Evolutionary conservation across 495 filamentous ascomycete species (phyloP), one percentile per base, ranked within the genome.

Genomic region (Penicillium ochrochloron): DNA sequence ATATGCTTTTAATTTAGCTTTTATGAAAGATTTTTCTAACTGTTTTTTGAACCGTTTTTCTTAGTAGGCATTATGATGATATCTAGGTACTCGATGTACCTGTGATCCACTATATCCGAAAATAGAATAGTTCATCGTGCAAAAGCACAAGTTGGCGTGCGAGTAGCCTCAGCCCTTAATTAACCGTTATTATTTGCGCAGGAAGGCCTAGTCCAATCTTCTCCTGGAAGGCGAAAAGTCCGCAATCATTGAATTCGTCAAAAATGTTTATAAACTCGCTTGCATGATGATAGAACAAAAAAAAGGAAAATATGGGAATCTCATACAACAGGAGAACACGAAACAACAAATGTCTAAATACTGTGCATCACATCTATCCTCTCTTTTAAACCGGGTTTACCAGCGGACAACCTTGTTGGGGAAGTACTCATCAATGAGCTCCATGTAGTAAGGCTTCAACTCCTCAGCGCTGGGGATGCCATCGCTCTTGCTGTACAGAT

Each of bases 401-500:
- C 92, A 95, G 77, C 83, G 87, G 68, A 96, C 82, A 31, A 89
- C 81, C 82, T 83, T 89, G 59, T 87, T 81, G 19, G 91, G 90
- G 73, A 95, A 95, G 72, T 87, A 95, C 79, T 94, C 91, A 57
- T 94, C 85, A 65, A 96, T 93, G 41, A 95, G 83, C 60, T 92
- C 91, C 69, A 90, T 66, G 66, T 95, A 96, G 73, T 96, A 96
- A 7, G 88, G 89, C 88, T 89, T 67, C 35, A 72, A 75, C 68
- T 89, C 86, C 70, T 92, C 91, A 1, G 89, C 85, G 39, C 81
- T 88, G 5, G 91, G 91, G 37, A 92, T 80, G 10, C 86, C 89
- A 68, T 97, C 92, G 62, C 89, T 93, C 87, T 97, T 97, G 75
- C 90, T 94, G 76, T 97, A 97, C 59, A 97, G 64, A 73, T 97